Conservation (phyloP, 257 asterid species). For the Prunella vulgaris region DNA sequence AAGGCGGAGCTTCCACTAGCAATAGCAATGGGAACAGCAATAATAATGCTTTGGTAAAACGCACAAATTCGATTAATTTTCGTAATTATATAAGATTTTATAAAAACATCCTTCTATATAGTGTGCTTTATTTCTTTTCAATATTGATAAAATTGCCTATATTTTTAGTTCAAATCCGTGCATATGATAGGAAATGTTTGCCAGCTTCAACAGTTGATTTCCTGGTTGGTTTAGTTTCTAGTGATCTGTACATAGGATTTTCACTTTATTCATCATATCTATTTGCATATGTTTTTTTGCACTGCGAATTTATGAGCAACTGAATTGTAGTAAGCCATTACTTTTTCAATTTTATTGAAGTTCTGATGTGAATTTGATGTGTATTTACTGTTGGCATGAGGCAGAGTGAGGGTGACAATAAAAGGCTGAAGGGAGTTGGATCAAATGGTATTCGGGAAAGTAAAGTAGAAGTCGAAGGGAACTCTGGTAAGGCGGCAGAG, state of each 20-base stretch:
- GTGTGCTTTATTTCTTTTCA: not conserved
- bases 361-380: slow-evolving; percentile 10
- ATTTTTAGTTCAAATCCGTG: not conserved
- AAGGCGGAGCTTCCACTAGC: slow-evolving; percentile 46
- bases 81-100: not conserved
- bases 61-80: slow-evolving; percentile 5
- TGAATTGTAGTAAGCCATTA: too few relatives aligned
- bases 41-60: slow-evolving; percentile 36
- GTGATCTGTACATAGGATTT: not conserved
- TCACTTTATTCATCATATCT: not conserved
- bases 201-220: slow-evolving; percentile 22
- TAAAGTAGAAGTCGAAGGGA: slow-evolving; percentile 35
- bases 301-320: not conserved
- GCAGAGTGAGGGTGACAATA: slow-evolving; percentile 42
- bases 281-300: not conserved
- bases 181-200: not conserved
- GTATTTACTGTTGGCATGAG: slow-evolving; percentile 15
- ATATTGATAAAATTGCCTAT: not conserved
- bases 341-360: not conserved
- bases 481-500: slow-evolving; percentile 40
- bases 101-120: not conserved
- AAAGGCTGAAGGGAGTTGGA: slow-evolving; percentile 35
- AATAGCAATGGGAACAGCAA: slow-evolving; percentile 32
- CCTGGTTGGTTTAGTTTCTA: not conserved
- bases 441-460: slow-evolving; percentile 28